A percentile compares a stretch with the other conserved stretches of the same genome.
phyloP scores from a whole-genome alignment of 192 early-diverging fungal species.

The Rhizophagus prolifer region DNA sequence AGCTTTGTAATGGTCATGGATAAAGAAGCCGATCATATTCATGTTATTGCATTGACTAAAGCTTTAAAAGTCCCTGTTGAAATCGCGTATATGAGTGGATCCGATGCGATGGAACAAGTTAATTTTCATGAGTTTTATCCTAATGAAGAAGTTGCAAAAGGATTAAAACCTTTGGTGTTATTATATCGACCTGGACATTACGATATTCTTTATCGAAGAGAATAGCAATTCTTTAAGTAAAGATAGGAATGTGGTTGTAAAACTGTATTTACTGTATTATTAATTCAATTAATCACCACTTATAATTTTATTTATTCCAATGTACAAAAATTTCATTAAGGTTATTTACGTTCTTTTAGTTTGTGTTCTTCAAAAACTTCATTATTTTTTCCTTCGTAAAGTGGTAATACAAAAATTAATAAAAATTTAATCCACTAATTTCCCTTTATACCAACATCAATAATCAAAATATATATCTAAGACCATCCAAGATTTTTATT shows the following conservation, averaged over 20 bases:
- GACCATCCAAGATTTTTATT: no score
- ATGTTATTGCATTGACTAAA: constrained; percentile 74
- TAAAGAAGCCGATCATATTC: constrained; percentile 76
- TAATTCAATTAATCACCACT: constrained; percentile 3
- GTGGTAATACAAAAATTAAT: no score
- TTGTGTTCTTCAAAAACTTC: neutral
- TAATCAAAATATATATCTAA: no score
- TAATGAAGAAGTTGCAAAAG: constrained; percentile 41
- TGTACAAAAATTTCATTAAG: neutral
- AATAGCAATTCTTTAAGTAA: neutral
- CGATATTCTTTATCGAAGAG: constrained; percentile 68
- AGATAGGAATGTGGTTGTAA: neutral
- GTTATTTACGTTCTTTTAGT: neutral
- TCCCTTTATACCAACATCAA: no score
- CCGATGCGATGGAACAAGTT: constrained; percentile 48
- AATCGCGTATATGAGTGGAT: constrained; percentile 69
- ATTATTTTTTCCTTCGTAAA: neutral
- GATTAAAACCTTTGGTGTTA: constrained; percentile 41
- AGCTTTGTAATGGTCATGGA: constrained; percentile 60
- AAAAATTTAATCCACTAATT: no score
- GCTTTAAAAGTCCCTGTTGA: constrained; percentile 61
- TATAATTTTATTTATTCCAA: constrained; percentile 5
- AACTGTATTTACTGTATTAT: neutral
- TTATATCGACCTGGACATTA: constrained; percentile 69
- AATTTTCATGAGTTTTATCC: constrained; percentile 78